A percentile compares a stretch with the other conserved stretches of the same genome.
phyloP scores from a whole-genome alignment of 495 filamentous ascomycete genomes.

The Xylaria telfairii region DNA sequence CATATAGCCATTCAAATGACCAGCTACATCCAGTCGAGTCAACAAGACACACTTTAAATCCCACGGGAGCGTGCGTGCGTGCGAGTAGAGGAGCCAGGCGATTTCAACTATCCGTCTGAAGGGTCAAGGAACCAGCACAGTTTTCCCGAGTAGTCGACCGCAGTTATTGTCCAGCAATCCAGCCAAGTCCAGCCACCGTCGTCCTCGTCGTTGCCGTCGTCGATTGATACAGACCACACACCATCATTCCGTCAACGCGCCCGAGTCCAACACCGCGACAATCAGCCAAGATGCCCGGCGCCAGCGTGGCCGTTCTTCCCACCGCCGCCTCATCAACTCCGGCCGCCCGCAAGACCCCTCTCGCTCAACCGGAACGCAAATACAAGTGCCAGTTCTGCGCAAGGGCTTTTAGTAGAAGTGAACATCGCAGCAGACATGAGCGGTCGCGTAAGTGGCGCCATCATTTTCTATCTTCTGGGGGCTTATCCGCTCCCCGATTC shows the following conservation, averaged over 20 bases:
- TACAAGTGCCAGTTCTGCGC: slow-evolving; percentile 99
- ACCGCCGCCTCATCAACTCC: slow-evolving; percentile 65
- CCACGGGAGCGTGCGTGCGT: slow-evolving; percentile 59
- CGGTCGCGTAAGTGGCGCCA: slow-evolving; percentile 84
- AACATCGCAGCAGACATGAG: slow-evolving; percentile 96
- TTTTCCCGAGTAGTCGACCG: slow-evolving; percentile 41
- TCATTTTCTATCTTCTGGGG: slow-evolving; percentile 5
- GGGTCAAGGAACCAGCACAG: slow-evolving; percentile 36
- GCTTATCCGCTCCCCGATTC: not conserved
- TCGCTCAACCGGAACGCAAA: slow-evolving; percentile 83
- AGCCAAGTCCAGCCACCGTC: slow-evolving; percentile 24
- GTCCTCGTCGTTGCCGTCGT: slow-evolving; percentile 36
- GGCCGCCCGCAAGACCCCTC: slow-evolving; percentile 63
- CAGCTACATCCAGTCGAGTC: slow-evolving; percentile 55
- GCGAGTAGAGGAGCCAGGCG: slow-evolving; percentile 57
- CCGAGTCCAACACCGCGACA: slow-evolving; percentile 51
- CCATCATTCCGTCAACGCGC: slow-evolving; percentile 36
- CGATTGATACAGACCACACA: slow-evolving; percentile 30
- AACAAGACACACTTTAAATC: slow-evolving; percentile 67
- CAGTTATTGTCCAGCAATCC: slow-evolving; percentile 28
- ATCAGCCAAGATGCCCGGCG: slow-evolving; percentile 65
- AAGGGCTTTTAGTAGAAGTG: slow-evolving; percentile 94
- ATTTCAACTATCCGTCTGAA: slow-evolving; percentile 60
- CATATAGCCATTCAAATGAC: slow-evolving; percentile 62
- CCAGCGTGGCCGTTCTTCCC: slow-evolving; percentile 66